These are phyloP conservation scores for Papiliotrema terrestris DNA, from an alignment of 1,284 basidiomycete genomes.

Conservation along the genomic window DNA sequence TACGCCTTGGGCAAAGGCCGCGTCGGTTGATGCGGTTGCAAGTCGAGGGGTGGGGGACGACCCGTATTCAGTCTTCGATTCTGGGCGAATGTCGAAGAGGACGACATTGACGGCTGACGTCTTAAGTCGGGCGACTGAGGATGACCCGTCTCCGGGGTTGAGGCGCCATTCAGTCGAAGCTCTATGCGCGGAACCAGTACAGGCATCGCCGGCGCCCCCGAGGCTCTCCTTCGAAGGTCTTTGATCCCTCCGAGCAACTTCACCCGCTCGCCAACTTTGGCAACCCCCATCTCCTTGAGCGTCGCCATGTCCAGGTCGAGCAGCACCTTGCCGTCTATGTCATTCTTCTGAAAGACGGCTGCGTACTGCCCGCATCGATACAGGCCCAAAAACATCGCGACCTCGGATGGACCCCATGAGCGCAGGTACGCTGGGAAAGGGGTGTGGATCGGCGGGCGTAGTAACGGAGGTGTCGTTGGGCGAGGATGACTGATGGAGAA, in stretches of 20 bases:
- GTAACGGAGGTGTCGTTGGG: slow-evolving; percentile 33
- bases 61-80: slow-evolving; percentile 22
- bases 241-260: slow-evolving; percentile 81
- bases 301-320: slow-evolving; percentile 81
- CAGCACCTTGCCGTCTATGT: slow-evolving; percentile 82
- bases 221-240: slow-evolving; percentile 57
- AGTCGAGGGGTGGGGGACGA: slow-evolving; percentile 35
- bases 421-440: slow-evolving; percentile 34
- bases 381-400: slow-evolving; percentile 34
- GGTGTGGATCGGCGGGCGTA: slow-evolving; percentile 21
- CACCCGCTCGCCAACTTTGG: slow-evolving; percentile 82
- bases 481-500: slow-evolving; percentile 19
- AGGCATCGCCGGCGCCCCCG: slow-evolving; percentile 3
- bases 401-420: slow-evolving; percentile 35
- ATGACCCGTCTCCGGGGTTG: slow-evolving; percentile 10
- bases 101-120: slow-evolving; percentile 3
- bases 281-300: slow-evolving; percentile 82
- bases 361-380: slow-evolving; percentile 66
- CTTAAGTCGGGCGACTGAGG: slow-evolving; percentile 7
- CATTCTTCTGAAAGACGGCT: slow-evolving; percentile 69
- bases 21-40: slow-evolving; percentile 23
- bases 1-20: slow-evolving; percentile 28
- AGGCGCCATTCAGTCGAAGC: slow-evolving; percentile 17
- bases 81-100: not conserved
- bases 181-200: slow-evolving; percentile 14